phyloP scores from a whole-genome alignment of 345 rosid species.

The Linum tenue region DNA sequence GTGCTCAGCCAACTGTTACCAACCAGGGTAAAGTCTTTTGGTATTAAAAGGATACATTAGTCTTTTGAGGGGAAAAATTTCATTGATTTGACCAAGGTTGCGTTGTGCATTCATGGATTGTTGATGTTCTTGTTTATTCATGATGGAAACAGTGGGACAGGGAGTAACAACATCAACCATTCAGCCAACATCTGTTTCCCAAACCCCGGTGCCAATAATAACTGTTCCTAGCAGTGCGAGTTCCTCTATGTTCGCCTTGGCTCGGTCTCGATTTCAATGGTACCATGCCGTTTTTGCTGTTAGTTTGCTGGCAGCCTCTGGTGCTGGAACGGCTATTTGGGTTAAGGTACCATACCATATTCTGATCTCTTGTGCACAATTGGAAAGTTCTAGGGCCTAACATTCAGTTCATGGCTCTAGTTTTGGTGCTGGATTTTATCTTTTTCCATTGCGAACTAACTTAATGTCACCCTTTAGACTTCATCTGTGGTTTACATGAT shows the following conservation, averaged over 20 bases:
- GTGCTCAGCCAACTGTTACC: slow-evolving; percentile 40
- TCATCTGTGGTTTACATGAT: not conserved
- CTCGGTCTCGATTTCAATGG: slow-evolving; percentile 51
- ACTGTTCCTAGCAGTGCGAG: slow-evolving; percentile 42
- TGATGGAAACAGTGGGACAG: slow-evolving; percentile 37
- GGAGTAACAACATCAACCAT: slow-evolving; percentile 36
- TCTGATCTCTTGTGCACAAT: not conserved
- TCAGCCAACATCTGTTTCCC: slow-evolving; percentile 46
- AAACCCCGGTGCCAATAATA: slow-evolving; percentile 44
- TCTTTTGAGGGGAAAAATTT: slow-evolving; percentile 1
- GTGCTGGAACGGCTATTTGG: slow-evolving; percentile 76
- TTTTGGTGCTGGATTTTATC: not conserved
- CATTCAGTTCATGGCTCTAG: not conserved
- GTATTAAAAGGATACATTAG: slow-evolving; percentile 5
- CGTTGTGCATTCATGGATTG: slow-evolving; percentile 9
- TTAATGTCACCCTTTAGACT: not conserved
- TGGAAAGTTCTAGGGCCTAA: slow-evolving; percentile 6
- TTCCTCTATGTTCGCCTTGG: slow-evolving; percentile 28
- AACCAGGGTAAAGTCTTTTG: slow-evolving; percentile 43
- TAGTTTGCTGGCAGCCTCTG: slow-evolving; percentile 71
- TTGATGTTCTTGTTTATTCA: slow-evolving; percentile 18
- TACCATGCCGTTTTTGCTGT: slow-evolving; percentile 72
- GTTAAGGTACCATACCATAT: slow-evolving; percentile 45
- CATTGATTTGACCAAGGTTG: slow-evolving; percentile 9
- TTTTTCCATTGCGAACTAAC: not conserved